A percentile compares a stretch with the other conserved stretches of the same genome.
phyloP scores from a whole-genome alignment of 1,284 basidiomycete species.

The Dichomitus squalens region DNA sequence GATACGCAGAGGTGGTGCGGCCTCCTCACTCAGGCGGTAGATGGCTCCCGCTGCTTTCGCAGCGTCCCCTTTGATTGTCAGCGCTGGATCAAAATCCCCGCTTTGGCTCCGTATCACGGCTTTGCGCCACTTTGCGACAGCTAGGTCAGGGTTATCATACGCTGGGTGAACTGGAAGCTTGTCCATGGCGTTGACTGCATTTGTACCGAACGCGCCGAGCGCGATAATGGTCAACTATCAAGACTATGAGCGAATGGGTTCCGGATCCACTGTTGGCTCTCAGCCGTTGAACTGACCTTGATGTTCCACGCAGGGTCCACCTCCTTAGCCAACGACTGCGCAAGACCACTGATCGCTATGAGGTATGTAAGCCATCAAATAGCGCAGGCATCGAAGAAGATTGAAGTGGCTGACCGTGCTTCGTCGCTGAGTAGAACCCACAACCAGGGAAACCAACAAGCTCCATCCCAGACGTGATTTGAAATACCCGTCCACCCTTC shows the following conservation, averaged over 20 bases:
- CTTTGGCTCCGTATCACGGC: conserved; percentile 2
- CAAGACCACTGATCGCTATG: conserved; percentile 35
- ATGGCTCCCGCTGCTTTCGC: conserved; percentile 3
- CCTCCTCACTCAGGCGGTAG: conserved; percentile 10
- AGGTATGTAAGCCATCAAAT: neutral
- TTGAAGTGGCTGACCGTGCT: conserved; percentile 28
- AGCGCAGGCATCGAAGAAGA: neutral
- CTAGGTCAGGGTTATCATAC: conserved; percentile 6
- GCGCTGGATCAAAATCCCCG: neutral
- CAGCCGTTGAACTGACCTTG: conserved; percentile 33
- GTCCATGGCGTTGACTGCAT: conserved; percentile 3
- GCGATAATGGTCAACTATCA: conserved; percentile 10
- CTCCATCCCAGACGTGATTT: conserved; percentile 33
- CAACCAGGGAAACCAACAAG: conserved; percentile 25
- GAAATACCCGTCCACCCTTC: conserved; percentile 36
- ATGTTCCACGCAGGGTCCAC: conserved; percentile 44
- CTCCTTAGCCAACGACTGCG: conserved; percentile 35
- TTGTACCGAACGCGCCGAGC: conserved; percentile 15
- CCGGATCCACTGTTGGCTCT: too few relatives aligned
- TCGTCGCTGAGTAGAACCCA: conserved; percentile 38
- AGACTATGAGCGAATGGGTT: neutral
- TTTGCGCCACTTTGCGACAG: conserved; percentile 1
- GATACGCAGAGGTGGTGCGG: conserved; percentile 32
- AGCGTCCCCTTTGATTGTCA: conserved; percentile 8
- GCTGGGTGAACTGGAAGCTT: conserved; percentile 11